Evolutionary conservation across 352 stramenopile species (phyloP), one percentile per base, ranked within the genome.

Genomic region (Pythium oligandrum): DNA sequence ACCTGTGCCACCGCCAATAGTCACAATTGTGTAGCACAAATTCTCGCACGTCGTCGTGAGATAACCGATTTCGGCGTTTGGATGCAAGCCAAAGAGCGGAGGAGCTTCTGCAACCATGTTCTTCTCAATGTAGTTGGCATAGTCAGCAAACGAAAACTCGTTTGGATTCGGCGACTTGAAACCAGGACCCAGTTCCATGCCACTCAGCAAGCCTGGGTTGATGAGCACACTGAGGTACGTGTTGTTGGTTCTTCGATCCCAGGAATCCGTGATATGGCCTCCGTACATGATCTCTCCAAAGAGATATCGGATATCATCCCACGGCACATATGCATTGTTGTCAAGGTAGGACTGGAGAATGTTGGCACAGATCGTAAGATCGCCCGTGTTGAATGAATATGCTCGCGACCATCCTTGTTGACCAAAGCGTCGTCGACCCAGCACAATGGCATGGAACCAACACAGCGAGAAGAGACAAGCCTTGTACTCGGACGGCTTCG

Each of bases 241-340:
- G 62, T 98, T 98, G 73, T 96, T 96, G n/a, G 91, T 97, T 47
- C 93, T 85, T 34, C 93, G 88, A 69, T 98, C 93, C 93, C 93
- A 98, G 7, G 93, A 87, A 56, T 98, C 93, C 8, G 93, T 98
- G 55, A 98, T 98, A 61, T 98, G 93, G 7, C 93, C 93, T 36
- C 93, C 93, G 70, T 98, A 98, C 93, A 98, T 98, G 71, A 98
- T 98, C 68, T 98, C 93, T 34, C 93, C 93, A 63, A 98, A 98
- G 43, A 98, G 88, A 63, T 98, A 98, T 10, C 95, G 86, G 4
- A 98, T 60, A 71, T 98, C 95, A 66, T 98, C 91, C 93, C 93
- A 98, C 9, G 93, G 93, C 46, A 98, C 87, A 44, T 65, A 78
- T 5, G 67, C 62, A 56, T 97, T 97, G 68, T 93, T 94, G 73